Conservation (phyloP, 2,329 filamentous ascomycete species). For the Pezicula carpinea region DNA sequence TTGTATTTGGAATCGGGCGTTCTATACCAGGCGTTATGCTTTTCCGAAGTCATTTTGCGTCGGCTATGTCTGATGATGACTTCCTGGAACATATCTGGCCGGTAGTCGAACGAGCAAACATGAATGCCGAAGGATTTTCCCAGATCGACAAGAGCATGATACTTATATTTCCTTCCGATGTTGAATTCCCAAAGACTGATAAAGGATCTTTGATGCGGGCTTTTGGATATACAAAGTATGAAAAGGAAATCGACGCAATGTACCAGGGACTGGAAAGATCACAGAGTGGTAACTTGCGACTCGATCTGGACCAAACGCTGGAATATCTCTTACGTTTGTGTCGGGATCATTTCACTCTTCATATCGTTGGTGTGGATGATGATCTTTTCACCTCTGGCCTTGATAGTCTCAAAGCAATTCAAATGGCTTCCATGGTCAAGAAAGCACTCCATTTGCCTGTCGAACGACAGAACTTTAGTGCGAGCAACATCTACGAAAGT, state of each 20-base stretch:
- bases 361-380: conserved; percentile 31
- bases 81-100: conserved; percentile 46
- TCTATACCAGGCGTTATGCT: conserved; percentile 49
- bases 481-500: conserved; percentile 57
- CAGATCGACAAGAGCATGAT: conserved; percentile 49
- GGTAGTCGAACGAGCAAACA: conserved; percentile 46
- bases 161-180: conserved; percentile 39
- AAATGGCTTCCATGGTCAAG: conserved; percentile 47
- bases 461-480: conserved; percentile 38
- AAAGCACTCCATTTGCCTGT: conserved; percentile 44
- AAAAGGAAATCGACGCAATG: conserved; percentile 36
- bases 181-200: conserved; percentile 43
- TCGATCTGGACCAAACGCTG: conserved; percentile 27
- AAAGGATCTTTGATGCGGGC: conserved; percentile 50
- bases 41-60: conserved; percentile 40
- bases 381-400: conserved; percentile 57
- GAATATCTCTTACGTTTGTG: conserved; percentile 27
- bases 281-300: conserved; percentile 11
- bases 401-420: conserved; percentile 55
- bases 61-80: conserved; percentile 35
- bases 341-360: too few relatives aligned
- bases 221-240: conserved; percentile 42
- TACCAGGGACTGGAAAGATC: conserved; percentile 30
- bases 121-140: conserved; percentile 45
- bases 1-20: conserved; percentile 52